phyloP scores from a whole-genome alignment of 495 filamentous ascomycete genomes.

The Aspergillus biplanus region DNA sequence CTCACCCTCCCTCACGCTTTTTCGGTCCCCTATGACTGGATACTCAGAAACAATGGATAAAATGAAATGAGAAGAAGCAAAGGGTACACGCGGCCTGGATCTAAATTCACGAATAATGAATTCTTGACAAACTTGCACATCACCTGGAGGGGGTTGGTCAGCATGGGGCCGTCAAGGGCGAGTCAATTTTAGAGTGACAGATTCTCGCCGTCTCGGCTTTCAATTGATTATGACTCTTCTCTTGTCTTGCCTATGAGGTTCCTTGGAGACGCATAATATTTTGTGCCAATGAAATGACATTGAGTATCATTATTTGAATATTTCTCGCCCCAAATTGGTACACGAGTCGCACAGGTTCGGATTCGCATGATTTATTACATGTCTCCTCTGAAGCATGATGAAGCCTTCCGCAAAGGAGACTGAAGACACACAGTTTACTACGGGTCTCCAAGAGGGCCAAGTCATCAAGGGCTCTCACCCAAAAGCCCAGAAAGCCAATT shows the following conservation, averaged over 20 bases:
- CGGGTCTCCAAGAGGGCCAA: conserved; percentile 1
- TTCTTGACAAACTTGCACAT: conserved; percentile 5
- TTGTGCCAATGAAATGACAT: no score
- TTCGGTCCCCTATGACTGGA: background rate
- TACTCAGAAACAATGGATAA: background rate
- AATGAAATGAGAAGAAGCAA: background rate
- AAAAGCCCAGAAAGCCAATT: no score
- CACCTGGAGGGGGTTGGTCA: background rate
- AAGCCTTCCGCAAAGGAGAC: no score
- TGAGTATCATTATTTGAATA: no score
- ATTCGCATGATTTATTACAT: no score
- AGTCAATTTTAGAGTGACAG: background rate
- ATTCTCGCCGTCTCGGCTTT: background rate
- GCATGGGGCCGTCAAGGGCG: background rate
- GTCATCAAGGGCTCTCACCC: background rate
- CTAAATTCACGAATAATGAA: conserved; percentile 3
- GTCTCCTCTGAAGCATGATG: no score
- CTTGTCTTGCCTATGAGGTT: background rate
- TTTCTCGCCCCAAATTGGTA: no score
- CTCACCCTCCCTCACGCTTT: background rate
- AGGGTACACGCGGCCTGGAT: conserved; percentile 3
- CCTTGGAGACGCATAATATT: no score
- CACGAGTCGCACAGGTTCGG: no score
- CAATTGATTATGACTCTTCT: background rate
- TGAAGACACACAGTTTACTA: no score